phyloP scores from a whole-genome alignment of 257 asterid genomes.

The Nicotiana tabacum region DNA sequence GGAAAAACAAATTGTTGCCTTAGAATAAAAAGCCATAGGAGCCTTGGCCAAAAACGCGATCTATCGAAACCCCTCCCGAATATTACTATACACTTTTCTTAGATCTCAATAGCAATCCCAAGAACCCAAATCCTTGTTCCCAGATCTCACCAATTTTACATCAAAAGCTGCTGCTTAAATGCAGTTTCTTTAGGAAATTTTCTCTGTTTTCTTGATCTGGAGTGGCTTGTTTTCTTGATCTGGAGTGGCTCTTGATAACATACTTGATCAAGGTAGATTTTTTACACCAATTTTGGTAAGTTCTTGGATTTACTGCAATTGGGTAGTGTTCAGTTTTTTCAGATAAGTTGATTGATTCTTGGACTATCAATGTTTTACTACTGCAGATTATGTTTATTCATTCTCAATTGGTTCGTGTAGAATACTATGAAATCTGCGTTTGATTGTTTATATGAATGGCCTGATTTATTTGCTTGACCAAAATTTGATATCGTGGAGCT shows the following conservation, averaged over 20 bases:
- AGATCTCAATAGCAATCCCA: slow-evolving; percentile 10
- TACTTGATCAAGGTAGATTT: background rate
- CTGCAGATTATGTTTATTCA: background rate
- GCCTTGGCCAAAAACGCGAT: background rate
- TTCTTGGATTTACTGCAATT: background rate
- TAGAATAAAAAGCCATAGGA: background rate
- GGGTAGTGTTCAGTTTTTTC: background rate
- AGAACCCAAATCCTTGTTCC: background rate
- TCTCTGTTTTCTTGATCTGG: background rate
- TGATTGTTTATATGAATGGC: background rate
- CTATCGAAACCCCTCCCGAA: background rate
- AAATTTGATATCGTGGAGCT: background rate
- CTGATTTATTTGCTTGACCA: background rate
- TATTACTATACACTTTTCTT: background rate
- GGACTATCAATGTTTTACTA: background rate
- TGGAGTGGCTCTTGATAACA: background rate
- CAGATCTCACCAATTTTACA: background rate
- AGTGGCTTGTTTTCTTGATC: background rate
- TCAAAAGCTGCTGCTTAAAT: background rate
- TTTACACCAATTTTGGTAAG: background rate
- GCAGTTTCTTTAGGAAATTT: background rate
- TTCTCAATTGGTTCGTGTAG: background rate
- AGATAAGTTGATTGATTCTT: background rate
- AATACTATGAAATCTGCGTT: background rate
- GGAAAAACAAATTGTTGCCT: background rate